Conservation (phyloP, 441 rosid genomes). For the Flueggea neowawraea region DNA sequence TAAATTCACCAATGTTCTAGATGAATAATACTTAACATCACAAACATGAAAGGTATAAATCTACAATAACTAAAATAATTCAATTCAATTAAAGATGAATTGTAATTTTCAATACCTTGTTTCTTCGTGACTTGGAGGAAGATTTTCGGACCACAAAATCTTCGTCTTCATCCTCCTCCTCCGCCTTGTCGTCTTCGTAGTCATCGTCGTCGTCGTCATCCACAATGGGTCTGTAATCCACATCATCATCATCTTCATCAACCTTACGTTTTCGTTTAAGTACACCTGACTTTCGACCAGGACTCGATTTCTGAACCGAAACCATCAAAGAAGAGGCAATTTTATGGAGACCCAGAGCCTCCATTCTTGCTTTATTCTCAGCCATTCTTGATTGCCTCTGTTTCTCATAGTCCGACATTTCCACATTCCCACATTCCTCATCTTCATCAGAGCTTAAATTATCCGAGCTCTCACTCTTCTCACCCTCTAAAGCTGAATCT, state of each 20-base stretch:
- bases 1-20: too few species aligned
- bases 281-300: conserved; percentile 19
- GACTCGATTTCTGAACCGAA: conserved; percentile 26
- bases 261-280: conserved; percentile 39
- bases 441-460: conserved; percentile 18
- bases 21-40: too few species aligned
- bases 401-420: conserved; percentile 61
- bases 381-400: conserved; percentile 73
- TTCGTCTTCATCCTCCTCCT: conserved; percentile 45
- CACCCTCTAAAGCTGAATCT: background rate
- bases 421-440: conserved; percentile 6
- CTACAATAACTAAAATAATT: too few species aligned
- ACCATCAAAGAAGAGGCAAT: conserved; percentile 49
- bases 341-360: conserved; percentile 69
- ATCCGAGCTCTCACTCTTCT: conserved; percentile 24
- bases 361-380: conserved; percentile 82
- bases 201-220: conserved; percentile 25
- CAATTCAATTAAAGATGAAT: background rate
- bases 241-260: conserved; percentile 40
- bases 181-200: conserved; percentile 16
- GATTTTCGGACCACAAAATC: conserved; percentile 28
- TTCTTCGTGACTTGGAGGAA: conserved; percentile 33
- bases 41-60: too few species aligned
- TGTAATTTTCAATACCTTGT: conserved; percentile 31
- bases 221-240: conserved; percentile 46